phyloP scores from a whole-genome alignment of 768 basidiomycete genomes.

The Wakefieldia striispora region DNA sequence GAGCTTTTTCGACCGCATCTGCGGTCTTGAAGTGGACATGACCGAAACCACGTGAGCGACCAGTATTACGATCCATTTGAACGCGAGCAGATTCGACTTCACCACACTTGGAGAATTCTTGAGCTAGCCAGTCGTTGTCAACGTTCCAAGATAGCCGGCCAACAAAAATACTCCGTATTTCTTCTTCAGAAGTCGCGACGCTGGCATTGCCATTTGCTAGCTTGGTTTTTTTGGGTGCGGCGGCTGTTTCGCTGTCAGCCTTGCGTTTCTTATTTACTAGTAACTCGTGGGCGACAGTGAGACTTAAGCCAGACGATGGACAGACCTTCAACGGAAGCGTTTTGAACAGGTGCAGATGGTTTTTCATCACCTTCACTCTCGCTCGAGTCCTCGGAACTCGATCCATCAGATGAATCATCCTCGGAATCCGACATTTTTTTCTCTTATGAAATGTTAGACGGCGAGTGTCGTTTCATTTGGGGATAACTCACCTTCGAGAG shows the following conservation, averaged over 20 bases:
- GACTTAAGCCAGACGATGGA: constrained; percentile 1
- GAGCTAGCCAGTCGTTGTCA: constrained; percentile 90
- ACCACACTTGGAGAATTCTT: constrained; percentile 87
- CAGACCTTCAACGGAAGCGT: constrained; percentile 40
- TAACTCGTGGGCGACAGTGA: constrained; percentile 1
- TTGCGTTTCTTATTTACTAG: constrained; percentile 67
- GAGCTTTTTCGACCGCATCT: constrained; percentile 76
- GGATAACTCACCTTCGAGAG: constrained; percentile 18
- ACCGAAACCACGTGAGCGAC: constrained; percentile 82
- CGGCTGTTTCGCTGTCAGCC: constrained; percentile 59
- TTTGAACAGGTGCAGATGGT: constrained; percentile 40
- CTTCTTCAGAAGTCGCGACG: constrained; percentile 37
- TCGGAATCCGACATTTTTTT: background rate
- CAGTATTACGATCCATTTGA: constrained; percentile 76
- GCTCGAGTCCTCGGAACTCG: constrained; percentile 11
- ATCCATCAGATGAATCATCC: constrained; percentile 4
- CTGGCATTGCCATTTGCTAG: constrained; percentile 51
- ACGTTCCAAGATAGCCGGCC: constrained; percentile 95
- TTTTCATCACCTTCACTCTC: constrained; percentile 2
- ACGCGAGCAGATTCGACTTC: constrained; percentile 90
- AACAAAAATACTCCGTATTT: constrained; percentile 79
- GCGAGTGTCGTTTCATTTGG: background rate
- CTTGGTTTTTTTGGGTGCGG: constrained; percentile 81
- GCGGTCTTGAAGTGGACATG: constrained; percentile 74
- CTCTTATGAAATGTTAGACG: background rate